Conservation (phyloP, 208 protist species). For the Crithidia mellificae region DNA sequence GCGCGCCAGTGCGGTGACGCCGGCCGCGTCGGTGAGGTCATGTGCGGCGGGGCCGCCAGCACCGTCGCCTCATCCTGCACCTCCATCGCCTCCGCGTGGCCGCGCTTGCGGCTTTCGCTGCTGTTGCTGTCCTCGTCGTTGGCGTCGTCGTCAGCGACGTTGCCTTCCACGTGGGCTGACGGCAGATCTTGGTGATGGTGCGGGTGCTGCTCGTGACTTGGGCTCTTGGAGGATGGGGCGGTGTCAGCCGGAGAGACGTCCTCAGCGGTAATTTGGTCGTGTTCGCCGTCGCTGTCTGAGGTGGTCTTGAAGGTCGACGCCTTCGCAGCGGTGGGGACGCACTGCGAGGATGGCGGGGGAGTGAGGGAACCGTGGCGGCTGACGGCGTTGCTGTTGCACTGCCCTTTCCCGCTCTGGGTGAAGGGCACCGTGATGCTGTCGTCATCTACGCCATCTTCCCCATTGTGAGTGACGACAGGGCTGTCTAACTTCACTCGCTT, state of each 20-base stretch:
- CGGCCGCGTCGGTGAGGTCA: not conserved
- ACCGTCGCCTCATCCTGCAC: too few species aligned
- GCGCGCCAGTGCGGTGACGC: not conserved
- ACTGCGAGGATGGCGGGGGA: not conserved
- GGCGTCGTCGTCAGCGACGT: too few species aligned
- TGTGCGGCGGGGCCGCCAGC: not conserved
- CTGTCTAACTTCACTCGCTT: constrained; percentile 31
- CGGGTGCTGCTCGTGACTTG: constrained; percentile 11
- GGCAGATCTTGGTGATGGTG: not conserved
- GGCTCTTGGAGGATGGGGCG: constrained; percentile 12
- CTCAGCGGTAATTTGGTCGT: constrained; percentile 8
- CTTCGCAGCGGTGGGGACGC: too few species aligned
- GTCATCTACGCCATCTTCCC: not conserved
- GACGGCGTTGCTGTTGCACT: not conserved
- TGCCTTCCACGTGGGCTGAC: too few species aligned
- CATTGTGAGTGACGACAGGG: constrained; percentile 14
- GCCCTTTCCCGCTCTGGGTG: not conserved
- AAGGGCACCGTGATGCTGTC: not conserved
- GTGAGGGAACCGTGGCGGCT: not conserved
- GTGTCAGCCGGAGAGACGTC: constrained; percentile 10
- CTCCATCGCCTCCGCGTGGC: too few species aligned
- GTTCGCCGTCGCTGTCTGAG: constrained; percentile 5
- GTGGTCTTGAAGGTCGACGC: too few species aligned
- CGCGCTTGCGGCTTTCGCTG: not conserved
- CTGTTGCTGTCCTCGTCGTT: not conserved